phyloP scores from a whole-genome alignment of 2,329 filamentous ascomycete species.

The Alternaria consortialis region DNA sequence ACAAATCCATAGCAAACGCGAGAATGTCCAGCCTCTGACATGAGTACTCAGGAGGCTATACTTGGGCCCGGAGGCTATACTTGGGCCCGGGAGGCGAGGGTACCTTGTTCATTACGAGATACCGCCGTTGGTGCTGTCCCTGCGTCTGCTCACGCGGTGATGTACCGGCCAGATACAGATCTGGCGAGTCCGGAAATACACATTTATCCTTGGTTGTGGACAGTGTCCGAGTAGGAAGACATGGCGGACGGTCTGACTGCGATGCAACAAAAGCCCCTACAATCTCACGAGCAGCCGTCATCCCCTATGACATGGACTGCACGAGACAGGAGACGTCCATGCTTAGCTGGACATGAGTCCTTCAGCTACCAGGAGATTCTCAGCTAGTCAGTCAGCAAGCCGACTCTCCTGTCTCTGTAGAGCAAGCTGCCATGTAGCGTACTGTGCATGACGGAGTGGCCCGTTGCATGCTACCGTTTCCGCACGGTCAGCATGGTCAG shows the following conservation, averaged over 20 bases:
- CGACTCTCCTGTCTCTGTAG: neutral
- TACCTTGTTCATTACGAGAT: conserved; percentile 7
- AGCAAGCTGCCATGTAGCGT: conserved; percentile 1
- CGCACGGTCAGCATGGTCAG: conserved; percentile 10
- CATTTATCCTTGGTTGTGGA: neutral
- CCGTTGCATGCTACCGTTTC: conserved; percentile 11
- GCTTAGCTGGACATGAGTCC: neutral
- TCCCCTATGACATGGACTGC: conserved; percentile 7
- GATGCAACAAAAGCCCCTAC: conserved; percentile 3
- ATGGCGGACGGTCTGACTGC: conserved; percentile 10
- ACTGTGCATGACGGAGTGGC: conserved; percentile 3
- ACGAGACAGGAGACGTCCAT: conserved; percentile 8
- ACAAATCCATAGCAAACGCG: neutral
- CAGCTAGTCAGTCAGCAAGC: neutral
- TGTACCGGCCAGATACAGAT: conserved; percentile 11
- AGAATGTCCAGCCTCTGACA: conserved; percentile 2
- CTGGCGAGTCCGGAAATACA: conserved; percentile 10
- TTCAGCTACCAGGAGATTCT: neutral
- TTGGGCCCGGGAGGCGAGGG: conserved; percentile 10
- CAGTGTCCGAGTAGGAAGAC: neutral
- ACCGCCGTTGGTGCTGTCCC: conserved; percentile 19
- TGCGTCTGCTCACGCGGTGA: conserved; percentile 22
- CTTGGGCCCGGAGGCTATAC: conserved; percentile 9
- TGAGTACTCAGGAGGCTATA: conserved; percentile 4
- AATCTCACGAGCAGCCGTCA: conserved; percentile 26